Evolutionary conservation across 78 protist species (phyloP).

Genomic region (Polysphondylium violaceum): DNA sequence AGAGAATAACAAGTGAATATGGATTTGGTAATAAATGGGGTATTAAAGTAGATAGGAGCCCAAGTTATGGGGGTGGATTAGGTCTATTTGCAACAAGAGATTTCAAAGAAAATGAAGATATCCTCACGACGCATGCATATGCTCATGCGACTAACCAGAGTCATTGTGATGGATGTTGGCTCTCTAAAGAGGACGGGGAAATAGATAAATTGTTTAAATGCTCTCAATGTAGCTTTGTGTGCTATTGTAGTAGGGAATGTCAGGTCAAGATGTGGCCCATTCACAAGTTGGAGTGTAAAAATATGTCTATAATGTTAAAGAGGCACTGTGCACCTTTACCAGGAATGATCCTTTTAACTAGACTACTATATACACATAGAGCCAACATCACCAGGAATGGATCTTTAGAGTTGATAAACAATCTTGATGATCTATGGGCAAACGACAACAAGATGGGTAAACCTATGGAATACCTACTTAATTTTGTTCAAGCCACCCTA

Average conservation of each 20-base stretch:
- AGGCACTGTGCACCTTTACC: not conserved
- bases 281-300: not conserved
- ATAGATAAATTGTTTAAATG: not conserved
- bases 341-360: not conserved
- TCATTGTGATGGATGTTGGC: not conserved
- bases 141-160: not conserved
- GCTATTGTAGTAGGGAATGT: not conserved
- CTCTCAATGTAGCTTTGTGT: not conserved
- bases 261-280: not conserved
- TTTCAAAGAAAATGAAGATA: not conserved
- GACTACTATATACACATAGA: not conserved
- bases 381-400: not conserved
- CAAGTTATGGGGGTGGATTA: no score
- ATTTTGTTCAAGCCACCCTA: not conserved
- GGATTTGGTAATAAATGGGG: no score
- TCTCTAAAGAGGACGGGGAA: not conserved
- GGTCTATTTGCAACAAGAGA: not conserved
- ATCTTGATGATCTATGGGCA: no score
- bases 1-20: no score
- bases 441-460: not conserved
- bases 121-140: not conserved
- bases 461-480: not conserved
- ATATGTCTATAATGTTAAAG: not conserved
- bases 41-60: no score
- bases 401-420: not conserved